These are phyloP conservation scores for Phytophthora europaea DNA, from an alignment of 352 stramenopile genomes.

Conservation along the genomic window DNA sequence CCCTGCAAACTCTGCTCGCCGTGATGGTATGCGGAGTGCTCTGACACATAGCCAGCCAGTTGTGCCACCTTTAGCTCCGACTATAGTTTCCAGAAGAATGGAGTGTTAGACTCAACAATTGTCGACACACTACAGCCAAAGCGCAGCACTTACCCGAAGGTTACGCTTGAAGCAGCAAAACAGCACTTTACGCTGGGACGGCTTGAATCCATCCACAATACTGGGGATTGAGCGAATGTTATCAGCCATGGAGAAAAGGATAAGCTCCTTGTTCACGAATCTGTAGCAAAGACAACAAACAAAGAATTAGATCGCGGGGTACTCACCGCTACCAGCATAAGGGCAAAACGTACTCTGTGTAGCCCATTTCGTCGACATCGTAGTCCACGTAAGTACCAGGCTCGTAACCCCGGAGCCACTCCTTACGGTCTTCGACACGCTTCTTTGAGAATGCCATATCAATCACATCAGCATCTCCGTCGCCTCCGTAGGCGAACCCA, in stretches of 20 bases:
- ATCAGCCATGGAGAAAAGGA: slow-evolving; percentile 98
- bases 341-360: slow-evolving; percentile 85
- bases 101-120: slow-evolving; percentile 12
- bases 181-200: slow-evolving; percentile 98
- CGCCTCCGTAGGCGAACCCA: slow-evolving; percentile 94
- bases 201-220: slow-evolving; percentile 98
- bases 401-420: slow-evolving; percentile 95
- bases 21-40: slow-evolving; percentile 99
- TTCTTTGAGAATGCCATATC: slow-evolving; percentile 99
- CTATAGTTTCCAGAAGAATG: slow-evolving; percentile 28
- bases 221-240: slow-evolving; percentile 97
- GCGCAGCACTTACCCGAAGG: slow-evolving; percentile 86
- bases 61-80: slow-evolving; percentile 94
- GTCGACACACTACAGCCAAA: slow-evolving; percentile 23
- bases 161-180: slow-evolving; percentile 99
- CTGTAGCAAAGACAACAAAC: slow-evolving; percentile 36
- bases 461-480: slow-evolving; percentile 91
- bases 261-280: slow-evolving; percentile 99
- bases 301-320: slow-evolving; percentile 2
- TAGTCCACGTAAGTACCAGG: slow-evolving; percentile 94
- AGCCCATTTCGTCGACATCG: slow-evolving; percentile 92
- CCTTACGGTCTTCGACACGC: slow-evolving; percentile 95
- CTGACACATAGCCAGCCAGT: slow-evolving; percentile 97
- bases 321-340: background rate
- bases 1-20: slow-evolving; percentile 95